Conservation (phyloP, 495 filamentous ascomycete genomes). For the Cenococcum geophilum region DNA sequence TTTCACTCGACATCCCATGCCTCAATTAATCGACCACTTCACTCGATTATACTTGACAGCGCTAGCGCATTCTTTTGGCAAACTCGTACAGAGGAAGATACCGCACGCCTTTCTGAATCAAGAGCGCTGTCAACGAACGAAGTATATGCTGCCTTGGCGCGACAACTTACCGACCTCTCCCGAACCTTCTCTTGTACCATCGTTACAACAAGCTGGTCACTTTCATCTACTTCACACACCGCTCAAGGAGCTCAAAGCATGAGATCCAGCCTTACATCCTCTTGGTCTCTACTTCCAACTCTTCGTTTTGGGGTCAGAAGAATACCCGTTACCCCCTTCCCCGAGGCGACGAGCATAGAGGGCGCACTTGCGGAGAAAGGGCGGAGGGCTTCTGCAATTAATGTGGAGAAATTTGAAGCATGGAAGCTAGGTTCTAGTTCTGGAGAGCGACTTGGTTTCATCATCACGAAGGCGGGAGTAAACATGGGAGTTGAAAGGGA, state of each 20-base stretch:
- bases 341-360: conserved; percentile 47
- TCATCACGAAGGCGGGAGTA: too few species aligned
- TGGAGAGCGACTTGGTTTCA: conserved; percentile 9
- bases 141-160: conserved; percentile 28
- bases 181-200: conserved; percentile 8
- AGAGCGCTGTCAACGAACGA: conserved; percentile 29
- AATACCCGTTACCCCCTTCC: conserved; percentile 48
- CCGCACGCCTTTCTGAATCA: conserved; percentile 18
- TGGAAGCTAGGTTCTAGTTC: conserved; percentile 16
- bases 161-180: conserved; percentile 1
- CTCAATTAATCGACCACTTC: conserved; percentile 45
- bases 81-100: conserved; percentile 47
- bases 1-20: conserved; percentile 44
- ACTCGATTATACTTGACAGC: conserved; percentile 50
- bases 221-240: not conserved
- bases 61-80: conserved; percentile 55
- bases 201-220: conserved; percentile 8
- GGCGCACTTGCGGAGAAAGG: conserved; percentile 51
- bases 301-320: conserved; percentile 46
- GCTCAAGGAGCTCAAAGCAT: not conserved
- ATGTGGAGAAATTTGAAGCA: conserved; percentile 30
- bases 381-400: conserved; percentile 42
- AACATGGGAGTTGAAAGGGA: conserved; percentile 9
- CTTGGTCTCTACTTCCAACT: conserved; percentile 46
- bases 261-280: conserved; percentile 39